A percentile compares a stretch with the other conserved stretches of the same genome.
Conservation (phyloP, 2,329 filamentous ascomycete species). For the Alternaria gansuensis region DNA sequence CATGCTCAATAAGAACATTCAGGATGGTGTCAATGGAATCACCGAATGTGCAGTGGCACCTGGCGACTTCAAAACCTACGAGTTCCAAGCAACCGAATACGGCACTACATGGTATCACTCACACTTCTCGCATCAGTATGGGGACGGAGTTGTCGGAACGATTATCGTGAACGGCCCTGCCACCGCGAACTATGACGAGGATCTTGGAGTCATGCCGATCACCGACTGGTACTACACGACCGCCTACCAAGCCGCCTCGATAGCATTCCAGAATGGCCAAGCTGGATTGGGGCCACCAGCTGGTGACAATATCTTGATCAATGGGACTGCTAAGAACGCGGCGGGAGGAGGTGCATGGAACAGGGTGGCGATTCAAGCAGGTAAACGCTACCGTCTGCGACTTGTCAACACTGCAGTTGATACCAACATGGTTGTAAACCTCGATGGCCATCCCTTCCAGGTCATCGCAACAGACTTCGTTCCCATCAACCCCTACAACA, state of each 20-base stretch:
- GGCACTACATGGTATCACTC: constrained; percentile 53
- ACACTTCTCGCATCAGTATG: constrained; percentile 56
- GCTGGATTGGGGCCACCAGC: constrained; percentile 42
- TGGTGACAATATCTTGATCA: constrained; percentile 59
- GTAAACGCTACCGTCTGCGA: constrained; percentile 64
- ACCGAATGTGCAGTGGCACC: constrained; percentile 61
- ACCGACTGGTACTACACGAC: constrained; percentile 57
- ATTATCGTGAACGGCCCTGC: constrained; percentile 45
- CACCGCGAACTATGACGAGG: constrained; percentile 44
- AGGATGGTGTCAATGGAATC: constrained; percentile 63
- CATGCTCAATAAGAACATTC: constrained; percentile 62
- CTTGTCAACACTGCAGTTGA: constrained; percentile 63
- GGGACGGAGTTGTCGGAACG: constrained; percentile 53
- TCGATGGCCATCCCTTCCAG: constrained; percentile 44
- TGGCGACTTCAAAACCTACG: constrained; percentile 50
- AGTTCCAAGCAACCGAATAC: constrained; percentile 44
- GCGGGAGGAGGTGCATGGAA: constrained; percentile 45
- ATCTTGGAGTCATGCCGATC: constrained; percentile 38
- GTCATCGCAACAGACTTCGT: constrained; percentile 49
- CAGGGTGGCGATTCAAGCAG: constrained; percentile 43
- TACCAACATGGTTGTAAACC: constrained; percentile 36
- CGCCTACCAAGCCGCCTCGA: constrained; percentile 39
- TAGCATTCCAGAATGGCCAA: constrained; percentile 34
- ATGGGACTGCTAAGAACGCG: constrained; percentile 65
- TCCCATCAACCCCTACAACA: constrained; percentile 45